Evolutionary conservation across 257 asterid genomes (phyloP), one percentile per base, ranked within the genome.

Genomic region (Capsicum pubescens): DNA sequence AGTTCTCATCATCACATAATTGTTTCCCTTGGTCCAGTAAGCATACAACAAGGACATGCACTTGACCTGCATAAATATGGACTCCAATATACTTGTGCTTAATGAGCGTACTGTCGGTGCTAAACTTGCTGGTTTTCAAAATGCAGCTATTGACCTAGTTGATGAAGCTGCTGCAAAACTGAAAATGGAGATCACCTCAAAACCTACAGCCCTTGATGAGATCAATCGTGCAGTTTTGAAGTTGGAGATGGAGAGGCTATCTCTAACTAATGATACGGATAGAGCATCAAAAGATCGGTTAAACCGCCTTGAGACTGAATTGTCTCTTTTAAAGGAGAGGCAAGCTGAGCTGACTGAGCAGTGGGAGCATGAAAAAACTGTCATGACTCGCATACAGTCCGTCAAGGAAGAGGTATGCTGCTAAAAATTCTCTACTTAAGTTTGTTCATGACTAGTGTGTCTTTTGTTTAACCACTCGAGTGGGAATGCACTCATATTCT

Each of bases 101-200:
- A 36, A 12, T 76, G 81, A 13, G 21, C 81, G 54, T 77, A 8
- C 26, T 26, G 48, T 54, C 32, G 64, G 44, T 77, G 48, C 81
- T 76, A 52, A 80, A 70, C 55, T 70, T 3, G 7, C 82, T 82
- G 57, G 83, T 84, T 54, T 84, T 83, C 83, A 36, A 56, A 86
- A 79, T 88, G 88, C 97, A 95, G 99, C 98, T 78, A 95, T 95
- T 86, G 99, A 95, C 88, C 89, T 95, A 59, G 99, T 95, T 16
- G 99, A 95, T 80, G 99, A 95, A 91, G 97, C 99, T 52, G 99
- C 99, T 83, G 99, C 99, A 63, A 95, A 94, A 86, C 87, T 95
- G 90, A 95, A 95, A 91, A 95, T 95, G 99, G 99, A 95, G 91
- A 95, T 95, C 26, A 95, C 99, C 78, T 95, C 98, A 72, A 95